These are phyloP conservation scores for Cladophialophora yegresii DNA, from an alignment of 2,329 filamentous ascomycete genomes.

Conservation along the genomic window DNA sequence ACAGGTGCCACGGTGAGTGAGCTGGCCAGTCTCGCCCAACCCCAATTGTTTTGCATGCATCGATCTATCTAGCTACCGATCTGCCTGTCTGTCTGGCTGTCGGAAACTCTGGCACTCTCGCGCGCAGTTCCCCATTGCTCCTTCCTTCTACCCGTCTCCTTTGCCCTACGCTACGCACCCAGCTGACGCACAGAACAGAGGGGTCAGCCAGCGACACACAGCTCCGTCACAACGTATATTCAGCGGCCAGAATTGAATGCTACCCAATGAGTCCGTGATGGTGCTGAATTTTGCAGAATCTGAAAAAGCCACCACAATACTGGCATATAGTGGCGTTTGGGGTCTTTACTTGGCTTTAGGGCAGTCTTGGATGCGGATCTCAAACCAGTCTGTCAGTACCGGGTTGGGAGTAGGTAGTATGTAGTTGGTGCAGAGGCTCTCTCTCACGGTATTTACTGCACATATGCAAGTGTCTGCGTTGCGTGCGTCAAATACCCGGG, in stretches of 20 bases:
- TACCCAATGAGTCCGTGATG: not conserved
- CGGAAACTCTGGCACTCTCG: not conserved
- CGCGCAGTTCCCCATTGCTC: not conserved
- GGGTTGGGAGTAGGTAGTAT: too few relatives aligned
- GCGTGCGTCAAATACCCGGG: too few relatives aligned
- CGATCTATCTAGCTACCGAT: too few relatives aligned
- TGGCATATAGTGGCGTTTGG: too few relatives aligned
- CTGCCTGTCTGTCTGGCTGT: not conserved
- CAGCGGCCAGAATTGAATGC: not conserved
- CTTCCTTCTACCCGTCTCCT: not conserved
- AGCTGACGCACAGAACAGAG: not conserved
- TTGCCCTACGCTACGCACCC: not conserved
- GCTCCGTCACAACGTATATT: not conserved
- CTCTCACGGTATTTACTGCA: too few relatives aligned
- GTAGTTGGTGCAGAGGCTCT: too few relatives aligned
- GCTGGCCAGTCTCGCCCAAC: not conserved
- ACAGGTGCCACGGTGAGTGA: slow-evolving; percentile 4
- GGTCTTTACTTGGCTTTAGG: too few relatives aligned
- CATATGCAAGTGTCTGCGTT: too few relatives aligned
- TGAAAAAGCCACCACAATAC: too few relatives aligned
- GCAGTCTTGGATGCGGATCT: too few relatives aligned
- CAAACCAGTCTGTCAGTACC: too few relatives aligned
- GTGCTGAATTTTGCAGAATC: too few relatives aligned
- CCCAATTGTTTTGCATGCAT: not conserved
- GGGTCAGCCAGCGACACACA: not conserved